Conservation (phyloP, 352 stramenopile species). For the Pythium catenulatum region DNA sequence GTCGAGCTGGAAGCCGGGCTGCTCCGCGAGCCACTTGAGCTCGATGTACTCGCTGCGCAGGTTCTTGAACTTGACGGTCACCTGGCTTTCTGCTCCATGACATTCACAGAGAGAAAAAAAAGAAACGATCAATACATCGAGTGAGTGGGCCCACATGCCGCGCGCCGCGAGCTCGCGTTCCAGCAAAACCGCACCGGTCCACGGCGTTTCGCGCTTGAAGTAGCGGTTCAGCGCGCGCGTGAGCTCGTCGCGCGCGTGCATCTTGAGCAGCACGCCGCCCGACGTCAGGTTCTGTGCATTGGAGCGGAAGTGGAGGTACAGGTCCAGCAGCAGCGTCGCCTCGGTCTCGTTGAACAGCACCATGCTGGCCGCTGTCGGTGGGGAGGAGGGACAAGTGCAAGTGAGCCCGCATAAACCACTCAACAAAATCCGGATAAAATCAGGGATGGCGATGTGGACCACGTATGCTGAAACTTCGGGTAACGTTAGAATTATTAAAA, state of each 20-base stretch:
- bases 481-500: no score
- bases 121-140: no score
- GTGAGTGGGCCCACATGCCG: no score
- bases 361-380: slow-evolving; percentile 65
- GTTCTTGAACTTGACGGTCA: slow-evolving; percentile 85
- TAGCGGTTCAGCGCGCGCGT: slow-evolving; percentile 70
- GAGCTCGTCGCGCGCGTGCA: slow-evolving; percentile 69
- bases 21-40: slow-evolving; percentile 69
- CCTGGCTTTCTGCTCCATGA: slow-evolving; percentile 73
- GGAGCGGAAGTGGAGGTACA: slow-evolving; percentile 68
- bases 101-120: no score
- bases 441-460: not conserved
- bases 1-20: slow-evolving; percentile 68
- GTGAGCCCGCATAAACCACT: not conserved
- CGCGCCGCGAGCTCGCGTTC: no score
- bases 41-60: slow-evolving; percentile 76
- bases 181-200: slow-evolving; percentile 63
- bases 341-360: slow-evolving; percentile 79
- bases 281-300: slow-evolving; percentile 71
- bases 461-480: no score
- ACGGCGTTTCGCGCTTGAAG: slow-evolving; percentile 64
- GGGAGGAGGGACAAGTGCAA: not conserved
- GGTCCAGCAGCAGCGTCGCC: slow-evolving; percentile 72
- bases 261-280: slow-evolving; percentile 72
- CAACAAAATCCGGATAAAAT: slow-evolving; percentile 55